Evolutionary conservation across 1,284 basidiomycete species (phyloP), one percentile per base, ranked within the genome.

Genomic region (Coniferiporia sulphurascens): DNA sequence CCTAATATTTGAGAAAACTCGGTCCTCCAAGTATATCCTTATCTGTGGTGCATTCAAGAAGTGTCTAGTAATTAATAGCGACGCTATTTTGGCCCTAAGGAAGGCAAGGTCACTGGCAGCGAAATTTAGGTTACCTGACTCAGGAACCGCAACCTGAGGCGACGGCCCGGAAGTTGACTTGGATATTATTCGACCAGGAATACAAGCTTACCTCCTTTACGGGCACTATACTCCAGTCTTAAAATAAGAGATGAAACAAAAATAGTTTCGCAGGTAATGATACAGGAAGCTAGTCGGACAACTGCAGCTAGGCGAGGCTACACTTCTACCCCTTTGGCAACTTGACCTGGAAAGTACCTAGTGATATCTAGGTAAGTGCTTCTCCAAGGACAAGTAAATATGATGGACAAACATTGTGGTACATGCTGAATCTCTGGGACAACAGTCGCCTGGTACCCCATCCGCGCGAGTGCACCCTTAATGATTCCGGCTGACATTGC

Each of bases 401-500:
- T 0, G n/a, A 12, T 15, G 3, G 10, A 74, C 84, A 64, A 71
- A 93, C 93, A 95, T 78, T 93, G 91, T 15, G 93, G 93, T 65
- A 94, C 69, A n/a, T 83, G 78, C 1, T 81, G 84, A 3, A 91
- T 82, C 69, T 96, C 93, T 5, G 91, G 86, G 0, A 81, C 76
- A 0, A 95, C 89, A 1, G 80, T 84, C 17, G 82, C 85, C 46
- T 86, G 79, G 64, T 87, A 82, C 12, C 93, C 93, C n/a, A 95
- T 73, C 52, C 92, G 78, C 6, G 80, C 74, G 0, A 95, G 80
- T 1, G 90, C 85, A n/a, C 93, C 93, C 59, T 86, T 84, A 50
- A 96, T 85, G 48, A 95, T 81, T 13, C 92, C 93, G 46, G 85
- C 84, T 0, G 91, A 81, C 73, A 93, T 85, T 6, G 89, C 82